Percentiles rank a stretch among this genome's conserved stretches.
Conservation (phyloP, 129 eudicot species). For the Dittrichia graveolens region DNA sequence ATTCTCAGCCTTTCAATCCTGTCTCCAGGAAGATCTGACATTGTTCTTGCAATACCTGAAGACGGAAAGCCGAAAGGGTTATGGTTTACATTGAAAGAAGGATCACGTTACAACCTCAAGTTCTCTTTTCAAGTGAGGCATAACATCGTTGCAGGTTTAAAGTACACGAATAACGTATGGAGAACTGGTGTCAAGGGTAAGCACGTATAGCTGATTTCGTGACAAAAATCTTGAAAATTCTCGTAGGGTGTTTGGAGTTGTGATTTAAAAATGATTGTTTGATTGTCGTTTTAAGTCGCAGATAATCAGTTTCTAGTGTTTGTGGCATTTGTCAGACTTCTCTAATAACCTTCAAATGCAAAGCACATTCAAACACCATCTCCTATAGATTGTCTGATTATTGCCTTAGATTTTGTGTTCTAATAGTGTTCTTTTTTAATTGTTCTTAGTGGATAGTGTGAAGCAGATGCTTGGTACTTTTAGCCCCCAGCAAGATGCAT, state of each 20-base stretch:
- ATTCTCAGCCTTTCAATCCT: slow-evolving; percentile 55
- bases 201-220: background rate
- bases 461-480: slow-evolving; percentile 72
- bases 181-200: slow-evolving; percentile 69
- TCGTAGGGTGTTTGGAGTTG: background rate
- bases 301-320: too few species aligned
- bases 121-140: slow-evolving; percentile 60
- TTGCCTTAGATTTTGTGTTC: background rate
- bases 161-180: slow-evolving; percentile 67
- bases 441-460: slow-evolving; percentile 49
- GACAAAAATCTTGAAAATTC: background rate
- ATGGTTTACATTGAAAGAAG: slow-evolving; percentile 76
- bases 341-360: background rate
- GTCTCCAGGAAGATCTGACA: slow-evolving; percentile 62
- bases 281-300: too few species aligned
- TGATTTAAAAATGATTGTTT: background rate
- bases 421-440: background rate
- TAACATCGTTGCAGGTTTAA: slow-evolving; percentile 64
- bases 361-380: background rate
- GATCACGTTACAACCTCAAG: slow-evolving; percentile 53
- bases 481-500: slow-evolving; percentile 64
- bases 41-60: slow-evolving; percentile 60
- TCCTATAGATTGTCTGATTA: too few species aligned
- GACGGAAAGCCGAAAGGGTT: slow-evolving; percentile 62
- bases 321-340: too few species aligned